A percentile compares a stretch with the other conserved stretches of the same genome.
phyloP scores from a whole-genome alignment of 2,329 filamentous ascomycete genomes.

The Fusarium transvaalense region DNA sequence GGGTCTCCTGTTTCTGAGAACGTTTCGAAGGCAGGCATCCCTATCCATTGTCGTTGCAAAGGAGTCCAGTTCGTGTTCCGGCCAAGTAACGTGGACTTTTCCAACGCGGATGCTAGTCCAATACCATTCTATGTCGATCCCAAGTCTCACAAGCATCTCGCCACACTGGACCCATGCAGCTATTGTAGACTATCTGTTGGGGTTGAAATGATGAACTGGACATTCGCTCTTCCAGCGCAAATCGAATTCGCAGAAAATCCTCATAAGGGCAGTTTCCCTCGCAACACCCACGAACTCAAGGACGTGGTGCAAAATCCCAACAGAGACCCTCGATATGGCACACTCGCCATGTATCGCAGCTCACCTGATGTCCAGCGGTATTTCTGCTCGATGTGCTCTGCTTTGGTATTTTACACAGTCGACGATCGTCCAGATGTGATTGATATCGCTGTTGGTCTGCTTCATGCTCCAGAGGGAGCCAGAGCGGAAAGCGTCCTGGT shows the following conservation, averaged over 20 bases:
- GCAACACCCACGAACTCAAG: constrained; percentile 48
- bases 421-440: constrained; percentile 56
- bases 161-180: constrained; percentile 60
- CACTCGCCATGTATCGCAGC: constrained; percentile 58
- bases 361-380: constrained; percentile 61
- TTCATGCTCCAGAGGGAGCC: constrained; percentile 60
- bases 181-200: constrained; percentile 61
- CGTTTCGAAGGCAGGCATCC: constrained; percentile 45
- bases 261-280: constrained; percentile 20
- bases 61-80: constrained; percentile 59
- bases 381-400: constrained; percentile 63
- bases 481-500: constrained; percentile 59
- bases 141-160: constrained; percentile 55
- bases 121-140: constrained; percentile 61
- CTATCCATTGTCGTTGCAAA: constrained; percentile 60
- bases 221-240: constrained; percentile 56
- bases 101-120: constrained; percentile 34
- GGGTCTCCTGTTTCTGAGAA: constrained; percentile 23
- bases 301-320: constrained; percentile 47
- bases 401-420: constrained; percentile 59
- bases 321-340: constrained; percentile 57
- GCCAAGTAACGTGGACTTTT: constrained; percentile 48
- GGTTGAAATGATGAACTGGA: constrained; percentile 60
- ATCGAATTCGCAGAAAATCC: constrained; percentile 50
- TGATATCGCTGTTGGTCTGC: constrained; percentile 60